phyloP scores from a whole-genome alignment of 805 yeast species.

The Metschnikowia drakensbergensis region DNA sequence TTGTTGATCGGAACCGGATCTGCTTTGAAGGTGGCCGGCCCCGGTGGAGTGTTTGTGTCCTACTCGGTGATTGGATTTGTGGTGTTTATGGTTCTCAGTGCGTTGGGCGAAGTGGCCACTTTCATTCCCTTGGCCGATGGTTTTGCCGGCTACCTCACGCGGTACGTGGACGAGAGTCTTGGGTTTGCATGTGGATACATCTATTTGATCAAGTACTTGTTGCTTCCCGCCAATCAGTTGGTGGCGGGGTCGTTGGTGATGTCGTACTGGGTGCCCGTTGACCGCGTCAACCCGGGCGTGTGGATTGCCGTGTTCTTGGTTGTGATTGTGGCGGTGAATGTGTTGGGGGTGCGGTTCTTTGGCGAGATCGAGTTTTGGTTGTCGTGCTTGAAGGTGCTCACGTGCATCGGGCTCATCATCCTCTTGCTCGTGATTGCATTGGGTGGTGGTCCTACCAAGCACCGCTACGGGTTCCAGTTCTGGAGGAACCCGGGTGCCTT shows the following conservation, averaged over 20 bases:
- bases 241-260: conserved; percentile 57
- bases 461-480: conserved; percentile 68
- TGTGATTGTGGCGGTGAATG: conserved; percentile 37
- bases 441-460: conserved; percentile 78
- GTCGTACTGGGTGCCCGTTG: conserved; percentile 49
- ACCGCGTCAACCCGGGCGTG: conserved; percentile 51
- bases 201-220: conserved; percentile 51
- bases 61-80: conserved; percentile 68
- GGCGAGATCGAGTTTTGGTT: conserved; percentile 52
- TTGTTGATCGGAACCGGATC: conserved; percentile 73
- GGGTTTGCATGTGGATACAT: conserved; percentile 70
- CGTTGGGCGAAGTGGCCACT: conserved; percentile 67
- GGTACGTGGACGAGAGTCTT: conserved; percentile 62
- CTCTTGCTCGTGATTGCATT: conserved; percentile 60
- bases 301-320: conserved; percentile 38
- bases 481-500: conserved; percentile 71
- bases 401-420: conserved; percentile 64
- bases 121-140: conserved; percentile 64
- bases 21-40: conserved; percentile 69
- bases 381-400: conserved; percentile 59
- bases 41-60: conserved; percentile 58
- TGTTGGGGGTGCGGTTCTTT: conserved; percentile 49
- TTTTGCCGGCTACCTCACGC: conserved; percentile 59
- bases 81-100: conserved; percentile 51
- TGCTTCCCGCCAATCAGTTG: conserved; percentile 60